Conservation (phyloP, 768 basidiomycete species). For the Glaciozyma martinii region DNA sequence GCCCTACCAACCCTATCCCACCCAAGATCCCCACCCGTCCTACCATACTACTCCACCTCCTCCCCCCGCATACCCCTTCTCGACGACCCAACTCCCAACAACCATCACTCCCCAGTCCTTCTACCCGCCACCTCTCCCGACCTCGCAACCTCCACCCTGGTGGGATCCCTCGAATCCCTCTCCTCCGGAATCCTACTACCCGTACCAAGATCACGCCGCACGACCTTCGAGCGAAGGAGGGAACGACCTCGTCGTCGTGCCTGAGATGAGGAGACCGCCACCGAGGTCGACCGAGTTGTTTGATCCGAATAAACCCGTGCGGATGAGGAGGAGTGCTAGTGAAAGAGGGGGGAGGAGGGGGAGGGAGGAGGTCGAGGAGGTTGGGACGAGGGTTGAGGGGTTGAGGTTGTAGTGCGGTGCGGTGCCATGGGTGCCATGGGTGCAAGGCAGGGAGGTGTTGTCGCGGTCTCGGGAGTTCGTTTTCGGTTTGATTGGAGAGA, state of each 20-base stretch:
- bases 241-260: too few species aligned
- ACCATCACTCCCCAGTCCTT: neutral
- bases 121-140: neutral
- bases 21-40: too few species aligned
- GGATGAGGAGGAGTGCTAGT: slow-evolving; percentile 8
- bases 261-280: slow-evolving; percentile 24
- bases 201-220: neutral
- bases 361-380: neutral
- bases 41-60: neutral
- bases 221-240: slow-evolving; percentile 3
- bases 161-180: neutral
- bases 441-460: neutral
- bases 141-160: neutral
- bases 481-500: too few species aligned
- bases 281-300: slow-evolving; percentile 24
- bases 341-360: neutral
- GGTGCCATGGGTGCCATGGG: too few species aligned
- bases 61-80: neutral
- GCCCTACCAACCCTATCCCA: neutral
- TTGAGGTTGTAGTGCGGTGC: neutral
- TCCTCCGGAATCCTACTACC: neutral
- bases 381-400: neutral
- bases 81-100: neutral
- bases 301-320: slow-evolving; percentile 12
- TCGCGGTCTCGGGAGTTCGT: too few species aligned